Evolutionary conservation across 306 rosid species (phyloP).

Genomic region (Lupinus albus): DNA sequence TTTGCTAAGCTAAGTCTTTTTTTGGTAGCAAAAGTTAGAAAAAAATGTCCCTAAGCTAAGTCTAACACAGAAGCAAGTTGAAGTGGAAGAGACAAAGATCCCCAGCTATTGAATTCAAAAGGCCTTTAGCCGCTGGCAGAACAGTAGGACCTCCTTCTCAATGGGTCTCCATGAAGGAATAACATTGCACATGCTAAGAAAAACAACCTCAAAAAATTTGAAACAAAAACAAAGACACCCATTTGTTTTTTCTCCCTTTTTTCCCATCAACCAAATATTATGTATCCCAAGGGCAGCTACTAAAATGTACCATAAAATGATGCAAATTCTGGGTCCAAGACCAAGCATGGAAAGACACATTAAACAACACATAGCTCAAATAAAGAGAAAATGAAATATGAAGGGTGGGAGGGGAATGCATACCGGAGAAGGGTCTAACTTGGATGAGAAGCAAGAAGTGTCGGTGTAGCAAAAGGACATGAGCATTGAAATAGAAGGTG

Average conservation of each 20-base stretch:
- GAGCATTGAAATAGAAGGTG: constrained; percentile 22
- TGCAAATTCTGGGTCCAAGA: constrained; percentile 14
- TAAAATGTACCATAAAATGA: not conserved
- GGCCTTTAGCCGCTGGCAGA: constrained; percentile 27
- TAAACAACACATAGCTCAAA: too few relatives aligned
- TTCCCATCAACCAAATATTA: constrained; percentile 30
- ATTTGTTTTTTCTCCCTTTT: constrained; percentile 4
- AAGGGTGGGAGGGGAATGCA: not conserved
- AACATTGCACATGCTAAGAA: constrained; percentile 17
- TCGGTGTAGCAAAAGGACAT: constrained; percentile 58
- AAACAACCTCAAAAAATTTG: constrained; percentile 6
- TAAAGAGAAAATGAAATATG: not conserved
- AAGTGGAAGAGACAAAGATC: constrained; percentile 62
- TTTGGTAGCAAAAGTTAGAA: too few relatives aligned
- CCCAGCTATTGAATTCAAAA: constrained; percentile 45
- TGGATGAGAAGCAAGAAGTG: constrained; percentile 48
- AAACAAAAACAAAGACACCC: not conserved
- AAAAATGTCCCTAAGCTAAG: too few relatives aligned
- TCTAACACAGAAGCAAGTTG: constrained; percentile 30
- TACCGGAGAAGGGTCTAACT: constrained; percentile 41
- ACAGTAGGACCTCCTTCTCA: constrained; percentile 29
- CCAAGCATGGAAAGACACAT: not conserved
- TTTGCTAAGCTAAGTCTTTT: too few relatives aligned
- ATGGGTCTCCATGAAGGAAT: constrained; percentile 11
- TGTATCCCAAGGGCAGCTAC: not conserved